Evolutionary conservation across 208 protist species (phyloP).

Genomic region (Crithidia sp.): DNA sequence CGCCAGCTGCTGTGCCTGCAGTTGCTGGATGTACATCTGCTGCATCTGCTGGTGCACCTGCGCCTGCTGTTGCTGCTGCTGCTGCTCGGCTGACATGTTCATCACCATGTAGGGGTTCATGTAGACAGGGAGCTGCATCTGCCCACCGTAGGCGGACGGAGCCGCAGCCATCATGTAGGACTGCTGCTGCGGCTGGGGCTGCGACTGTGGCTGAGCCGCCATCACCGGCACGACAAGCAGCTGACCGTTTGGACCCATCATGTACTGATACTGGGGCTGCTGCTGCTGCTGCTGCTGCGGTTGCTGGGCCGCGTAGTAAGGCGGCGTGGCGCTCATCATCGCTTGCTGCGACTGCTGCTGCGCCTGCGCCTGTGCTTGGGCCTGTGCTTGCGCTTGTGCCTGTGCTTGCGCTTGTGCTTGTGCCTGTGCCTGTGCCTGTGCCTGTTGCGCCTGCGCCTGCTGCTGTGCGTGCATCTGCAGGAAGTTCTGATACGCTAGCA

Average conservation of each 20-base stretch:
- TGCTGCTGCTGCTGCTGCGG: conserved; percentile 33
- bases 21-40: conserved; percentile 28
- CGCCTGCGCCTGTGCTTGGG: conserved; percentile 5
- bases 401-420: conserved; percentile 10
- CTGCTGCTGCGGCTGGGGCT: conserved; percentile 4
- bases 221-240: conserved; percentile 41
- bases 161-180: conserved; percentile 25
- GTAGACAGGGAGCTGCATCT: conserved; percentile 37
- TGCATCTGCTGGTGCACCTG: conserved; percentile 32
- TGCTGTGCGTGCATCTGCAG: conserved; percentile 35
- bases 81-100: conserved; percentile 24
- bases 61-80: conserved; percentile 7
- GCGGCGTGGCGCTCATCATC: conserved; percentile 22
- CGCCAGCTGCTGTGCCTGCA: conserved; percentile 37
- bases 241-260: conserved; percentile 42
- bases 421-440: conserved; percentile 31
- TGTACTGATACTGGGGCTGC: conserved; percentile 45
- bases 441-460: conserved; percentile 5
- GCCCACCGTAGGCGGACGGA: conserved; percentile 10
- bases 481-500: conserved; percentile 21
- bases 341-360: conserved; percentile 23
- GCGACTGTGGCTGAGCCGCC: conserved; percentile 6
- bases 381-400: conserved; percentile 14
- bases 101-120: conserved; percentile 34
- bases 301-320: conserved; percentile 32